Evolutionary conservation across 768 basidiomycete species (phyloP), one percentile per base, ranked within the genome.

Genomic region (Leccinum ochraceum): DNA sequence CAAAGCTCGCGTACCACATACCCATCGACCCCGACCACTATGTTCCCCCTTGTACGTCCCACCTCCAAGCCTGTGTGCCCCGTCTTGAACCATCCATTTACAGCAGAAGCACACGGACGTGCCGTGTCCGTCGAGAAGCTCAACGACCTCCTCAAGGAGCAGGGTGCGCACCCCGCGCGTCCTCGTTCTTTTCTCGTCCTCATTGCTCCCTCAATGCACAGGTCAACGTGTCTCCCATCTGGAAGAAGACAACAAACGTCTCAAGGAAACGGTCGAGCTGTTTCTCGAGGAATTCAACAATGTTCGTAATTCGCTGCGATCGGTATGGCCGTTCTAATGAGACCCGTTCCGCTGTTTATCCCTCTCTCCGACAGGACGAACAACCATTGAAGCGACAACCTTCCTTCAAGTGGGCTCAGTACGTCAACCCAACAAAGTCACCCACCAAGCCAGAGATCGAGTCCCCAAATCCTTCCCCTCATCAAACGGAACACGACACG

Each of bases 381-480:
- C 81, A 78, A 55, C 74, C 85, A 3, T 74, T 94, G 22, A 80
- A 78, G 55, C 82, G 90, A 57, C 90, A 92, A 67, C 85, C 87
- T 32, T 93, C 93, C 14, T 92, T 94, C 76, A 93, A 93, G 69
- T 95, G 93, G 93, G 91, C 91, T 0, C 82, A 87, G 58, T 94
- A 86, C 62, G 84, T 87, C 32, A 89, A 90, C 70, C 85, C 89
- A 2, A 75, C 85, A 59, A 86, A 85, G 64, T 94, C 93, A 17
- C 93, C 93, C 30, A 95, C 92, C 24, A 92, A 90, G 74, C 75
- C 81, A 34, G 86, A 87, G 48, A 71, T 75, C 22, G 91, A 93
- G 62, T 92, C 91, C 0, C 92, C 92, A 0, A 87, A 88, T 68
- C 81, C 85, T 48, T 94, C 92, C 1, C 92, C 92, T 5, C 87